Evolutionary conservation across 306 rosid species (phyloP).

Genomic region (Prunus campanulata): DNA sequence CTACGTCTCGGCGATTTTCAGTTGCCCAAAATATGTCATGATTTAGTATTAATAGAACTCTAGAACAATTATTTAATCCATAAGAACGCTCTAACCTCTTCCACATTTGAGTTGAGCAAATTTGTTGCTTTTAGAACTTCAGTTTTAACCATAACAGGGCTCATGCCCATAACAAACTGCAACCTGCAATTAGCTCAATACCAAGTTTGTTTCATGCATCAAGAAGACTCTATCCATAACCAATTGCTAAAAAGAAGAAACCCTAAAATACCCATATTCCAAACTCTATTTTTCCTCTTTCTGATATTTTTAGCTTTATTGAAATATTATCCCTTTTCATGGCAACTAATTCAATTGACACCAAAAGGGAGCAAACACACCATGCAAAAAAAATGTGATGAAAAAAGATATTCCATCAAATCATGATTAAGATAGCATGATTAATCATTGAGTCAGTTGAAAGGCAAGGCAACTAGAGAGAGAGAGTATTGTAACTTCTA

Average conservation of each 20-base stretch:
- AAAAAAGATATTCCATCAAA: not conserved
- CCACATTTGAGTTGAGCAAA: not conserved
- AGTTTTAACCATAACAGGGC: not conserved
- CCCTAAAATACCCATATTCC: not conserved
- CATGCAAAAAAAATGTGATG: not conserved
- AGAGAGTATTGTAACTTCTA: slow-evolving; percentile 4
- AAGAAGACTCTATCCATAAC: too few relatives aligned
- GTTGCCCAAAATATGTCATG: too few relatives aligned
- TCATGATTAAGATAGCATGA: slow-evolving; percentile 15
- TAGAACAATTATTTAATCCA: not conserved
- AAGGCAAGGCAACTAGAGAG: slow-evolving; percentile 5
- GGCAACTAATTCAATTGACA: not conserved
- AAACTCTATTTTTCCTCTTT: not conserved
- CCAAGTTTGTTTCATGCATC: not conserved
- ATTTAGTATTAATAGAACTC: too few relatives aligned
- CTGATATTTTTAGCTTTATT: too few relatives aligned
- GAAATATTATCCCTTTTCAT: not conserved
- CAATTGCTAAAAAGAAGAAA: too few relatives aligned
- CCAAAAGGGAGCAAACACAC: not conserved
- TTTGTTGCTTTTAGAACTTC: not conserved
- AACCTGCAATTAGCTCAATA: not conserved
- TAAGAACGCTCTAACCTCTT: not conserved
- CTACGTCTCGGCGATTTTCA: too few relatives aligned
- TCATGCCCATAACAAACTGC: not conserved
- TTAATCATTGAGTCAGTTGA: slow-evolving; percentile 15